A percentile compares a stretch with the other conserved stretches of the same genome.
Conservation (phyloP, 345 rosid genomes). For the Salix koriyanagi region DNA sequence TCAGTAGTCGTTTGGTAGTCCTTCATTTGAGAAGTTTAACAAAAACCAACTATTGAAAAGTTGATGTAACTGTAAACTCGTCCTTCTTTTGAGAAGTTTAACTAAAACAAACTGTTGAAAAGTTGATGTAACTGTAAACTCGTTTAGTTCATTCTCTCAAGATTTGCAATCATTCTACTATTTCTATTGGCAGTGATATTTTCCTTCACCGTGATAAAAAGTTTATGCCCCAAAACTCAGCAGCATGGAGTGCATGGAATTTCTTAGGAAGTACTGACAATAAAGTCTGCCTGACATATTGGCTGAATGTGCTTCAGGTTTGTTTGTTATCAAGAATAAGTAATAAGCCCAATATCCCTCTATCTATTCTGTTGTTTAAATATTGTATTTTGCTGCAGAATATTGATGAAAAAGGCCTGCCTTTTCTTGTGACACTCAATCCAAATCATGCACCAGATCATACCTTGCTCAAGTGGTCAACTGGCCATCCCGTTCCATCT, state of each 20-base stretch:
- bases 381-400: constrained; percentile 47
- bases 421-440: constrained; percentile 79
- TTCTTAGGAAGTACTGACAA: constrained; percentile 67
- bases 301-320: constrained; percentile 97
- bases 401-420: constrained; percentile 57
- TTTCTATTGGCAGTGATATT: constrained; percentile 55
- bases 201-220: constrained; percentile 72
- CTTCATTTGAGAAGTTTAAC: too few relatives aligned
- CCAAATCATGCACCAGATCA: constrained; percentile 58
- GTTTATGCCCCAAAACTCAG: constrained; percentile 73
- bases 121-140: neutral
- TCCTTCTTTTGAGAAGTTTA: neutral
- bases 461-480: constrained; percentile 70
- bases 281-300: constrained; percentile 78
- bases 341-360: neutral
- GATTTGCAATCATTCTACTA: constrained; percentile 1
- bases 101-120: neutral
- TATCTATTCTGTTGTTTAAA: constrained; percentile 1
- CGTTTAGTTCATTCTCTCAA: neutral
- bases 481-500: constrained; percentile 88
- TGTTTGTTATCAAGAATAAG: constrained; percentile 7
- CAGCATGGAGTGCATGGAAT: constrained; percentile 96
- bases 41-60: neutral
- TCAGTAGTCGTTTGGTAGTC: neutral
- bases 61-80: neutral